Evolutionary conservation across 2,329 filamentous ascomycete species (phyloP), one percentile per base, ranked within the genome.

Genomic region (Verticillium albo-atrum): DNA sequence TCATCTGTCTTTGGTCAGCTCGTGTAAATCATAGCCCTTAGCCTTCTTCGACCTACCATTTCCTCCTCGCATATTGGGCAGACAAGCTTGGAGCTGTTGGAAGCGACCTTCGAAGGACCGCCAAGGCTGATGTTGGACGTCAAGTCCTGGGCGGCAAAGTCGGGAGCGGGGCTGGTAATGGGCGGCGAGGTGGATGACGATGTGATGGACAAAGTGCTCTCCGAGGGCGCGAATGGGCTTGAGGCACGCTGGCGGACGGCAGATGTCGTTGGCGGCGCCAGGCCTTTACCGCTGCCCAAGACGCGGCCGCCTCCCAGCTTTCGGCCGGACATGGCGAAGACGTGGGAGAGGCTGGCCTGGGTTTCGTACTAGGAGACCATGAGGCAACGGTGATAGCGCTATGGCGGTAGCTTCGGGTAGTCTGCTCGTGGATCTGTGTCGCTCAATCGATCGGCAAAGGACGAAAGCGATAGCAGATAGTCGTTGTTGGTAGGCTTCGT

Each of bases 1-100:
- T 98, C 70, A 98, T 82, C 91, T 96, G 68, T 32, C 59, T 5
- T 26, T 10, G n/a, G 54, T 68, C 50, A 70, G 68, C 57, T 55
- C 17, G 2, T n/a, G 15, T 17, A 1, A 9, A 17, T n/a, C 35
- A 20, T 15, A 42, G n/a, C 9, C 1, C 9, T n/a, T 17, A 53
- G 20, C 28, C 42, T 62, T 55, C 17, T 17, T 50, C 56, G 53
- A 68, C 77, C 64, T 78, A 95, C 92, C 95, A 99, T 99, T 75
- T 97, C 93, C 77, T 98, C 96, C 67, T 88, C 92, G 75, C 95
- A 99, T 71, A 99, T 99, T n/a, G 95, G 95, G 73, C 95, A 99
- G 58, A 94, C 86, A 61, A 99, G 86, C 73, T 84, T 84, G 64
- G 85, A 85, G 65, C 83, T 85, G 58, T 85, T 77, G 57, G 85